phyloP scores from a whole-genome alignment of 345 rosid species.

The Conringia planisiliqua region DNA sequence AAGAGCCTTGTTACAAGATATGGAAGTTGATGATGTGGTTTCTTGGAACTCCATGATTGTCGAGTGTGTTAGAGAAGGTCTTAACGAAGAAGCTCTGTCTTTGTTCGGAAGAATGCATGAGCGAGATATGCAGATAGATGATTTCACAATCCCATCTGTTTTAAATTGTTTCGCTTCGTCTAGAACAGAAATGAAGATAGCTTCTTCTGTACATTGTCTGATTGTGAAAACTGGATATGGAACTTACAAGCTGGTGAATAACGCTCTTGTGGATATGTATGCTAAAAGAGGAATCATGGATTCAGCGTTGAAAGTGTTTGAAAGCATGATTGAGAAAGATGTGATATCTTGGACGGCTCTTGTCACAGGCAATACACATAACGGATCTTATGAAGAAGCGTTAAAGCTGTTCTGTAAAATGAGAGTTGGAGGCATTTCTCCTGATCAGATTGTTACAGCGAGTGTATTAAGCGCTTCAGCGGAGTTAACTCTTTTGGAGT shows the following conservation, averaged over 20 bases:
- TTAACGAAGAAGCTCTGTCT: conserved; percentile 55
- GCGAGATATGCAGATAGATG: conserved; percentile 53
- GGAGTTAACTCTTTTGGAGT: conserved; percentile 64
- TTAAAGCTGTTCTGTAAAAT: conserved; percentile 60
- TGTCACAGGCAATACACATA: conserved; percentile 69
- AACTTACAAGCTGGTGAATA: conserved; percentile 55
- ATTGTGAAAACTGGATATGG: conserved; percentile 72
- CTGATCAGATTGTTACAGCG: conserved; percentile 63
- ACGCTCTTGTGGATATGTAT: conserved; percentile 87
- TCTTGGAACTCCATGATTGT: conserved; percentile 86
- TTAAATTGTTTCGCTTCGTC: conserved; percentile 68
- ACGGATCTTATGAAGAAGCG: conserved; percentile 60
- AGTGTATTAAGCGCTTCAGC: conserved; percentile 70
- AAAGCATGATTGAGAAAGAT: conserved; percentile 60
- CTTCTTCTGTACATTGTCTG: conserved; percentile 63
- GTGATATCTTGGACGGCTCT: conserved; percentile 92
- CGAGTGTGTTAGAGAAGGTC: conserved; percentile 68
- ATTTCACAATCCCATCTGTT: conserved; percentile 65
- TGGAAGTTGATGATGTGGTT: conserved; percentile 59
- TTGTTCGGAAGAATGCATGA: conserved; percentile 61
- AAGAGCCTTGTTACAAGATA: conserved; percentile 41
- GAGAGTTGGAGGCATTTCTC: conserved; percentile 49
- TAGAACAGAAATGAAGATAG: conserved; percentile 37
- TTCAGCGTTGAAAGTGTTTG: conserved; percentile 57
- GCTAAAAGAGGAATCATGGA: conserved; percentile 66